Conservation (phyloP, 192 early-diverging fungal genomes). For the Haplosporangium gracile region DNA sequence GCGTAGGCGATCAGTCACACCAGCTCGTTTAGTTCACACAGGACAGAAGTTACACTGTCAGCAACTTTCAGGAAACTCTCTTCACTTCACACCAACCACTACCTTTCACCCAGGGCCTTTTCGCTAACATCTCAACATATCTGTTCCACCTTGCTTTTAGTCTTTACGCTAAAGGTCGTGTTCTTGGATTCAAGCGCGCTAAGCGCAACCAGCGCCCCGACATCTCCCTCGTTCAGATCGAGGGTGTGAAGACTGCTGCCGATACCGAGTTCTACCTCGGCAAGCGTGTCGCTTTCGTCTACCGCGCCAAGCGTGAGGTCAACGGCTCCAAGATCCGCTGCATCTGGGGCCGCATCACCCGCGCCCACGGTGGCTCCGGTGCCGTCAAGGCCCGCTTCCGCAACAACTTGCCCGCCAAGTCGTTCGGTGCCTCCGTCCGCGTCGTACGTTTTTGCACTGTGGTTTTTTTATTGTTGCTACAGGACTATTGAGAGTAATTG, state of each 20-base stretch:
- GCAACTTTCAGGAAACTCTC: not conserved
- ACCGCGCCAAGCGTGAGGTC: constrained; percentile 87
- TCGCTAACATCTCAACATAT: not conserved
- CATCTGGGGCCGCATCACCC: constrained; percentile 98
- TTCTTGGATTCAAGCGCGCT: constrained; percentile 94
- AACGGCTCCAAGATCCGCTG: constrained; percentile 96
- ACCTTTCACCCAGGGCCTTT: not conserved
- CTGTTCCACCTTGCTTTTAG: constrained; percentile 59
- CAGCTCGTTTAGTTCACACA: not conserved
- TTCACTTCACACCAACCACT: not conserved
- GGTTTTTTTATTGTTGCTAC: not conserved
- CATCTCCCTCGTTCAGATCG: constrained; percentile 93
- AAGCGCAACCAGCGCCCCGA: constrained; percentile 93
- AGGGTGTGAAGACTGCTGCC: constrained; percentile 90
- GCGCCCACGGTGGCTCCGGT: constrained; percentile 96
- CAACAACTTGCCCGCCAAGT: constrained; percentile 95
- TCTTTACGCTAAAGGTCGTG: constrained; percentile 97
- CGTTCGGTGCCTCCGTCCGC: constrained; percentile 92
- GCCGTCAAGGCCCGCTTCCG: constrained; percentile 98
- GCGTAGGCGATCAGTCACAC: not conserved
- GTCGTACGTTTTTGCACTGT: constrained; percentile 75
- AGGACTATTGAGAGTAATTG: not conserved
- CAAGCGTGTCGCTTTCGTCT: constrained; percentile 98
- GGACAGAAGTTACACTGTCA: no score
- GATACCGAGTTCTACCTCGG: constrained; percentile 98